These are phyloP conservation scores for Echinochloa phyllopogon DNA, from an alignment of 176 grass and related monocot species.

Conservation along the genomic window DNA sequence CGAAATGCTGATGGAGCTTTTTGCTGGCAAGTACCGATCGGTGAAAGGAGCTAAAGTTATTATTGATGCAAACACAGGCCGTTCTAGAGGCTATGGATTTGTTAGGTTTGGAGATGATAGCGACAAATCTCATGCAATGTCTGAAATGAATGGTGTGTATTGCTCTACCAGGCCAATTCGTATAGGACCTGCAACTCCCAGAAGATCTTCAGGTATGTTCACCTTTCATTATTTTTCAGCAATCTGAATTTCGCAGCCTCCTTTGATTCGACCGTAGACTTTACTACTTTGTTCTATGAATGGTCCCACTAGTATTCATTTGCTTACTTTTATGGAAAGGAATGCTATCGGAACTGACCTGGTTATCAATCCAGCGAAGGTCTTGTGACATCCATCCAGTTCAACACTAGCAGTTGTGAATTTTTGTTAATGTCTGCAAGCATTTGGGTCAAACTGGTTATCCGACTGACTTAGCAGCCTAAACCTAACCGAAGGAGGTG, in stretches of 20 bases:
- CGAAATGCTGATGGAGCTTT: conserved; percentile 61
- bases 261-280: conserved; percentile 12
- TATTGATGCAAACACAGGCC: conserved; percentile 72
- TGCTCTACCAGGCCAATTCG: conserved; percentile 70
- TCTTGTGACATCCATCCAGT: background rate
- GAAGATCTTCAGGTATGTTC: conserved; percentile 62
- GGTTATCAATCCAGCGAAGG: background rate
- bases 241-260: background rate
- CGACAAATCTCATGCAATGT: conserved; percentile 61
- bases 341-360: background rate
- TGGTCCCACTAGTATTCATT: background rate
- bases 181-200: conserved; percentile 69
- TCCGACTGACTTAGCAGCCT: background rate
- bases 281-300: background rate
- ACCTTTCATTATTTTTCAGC: conserved; percentile 11
- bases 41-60: conserved; percentile 77
- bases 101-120: conserved; percentile 70
- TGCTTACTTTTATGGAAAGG: background rate
- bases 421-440: conserved; percentile 14
- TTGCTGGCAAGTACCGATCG: conserved; percentile 58
- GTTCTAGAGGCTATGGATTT: conserved; percentile 75
- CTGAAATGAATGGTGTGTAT: conserved; percentile 74
- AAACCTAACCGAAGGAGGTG: background rate
- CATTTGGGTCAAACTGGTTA: background rate
- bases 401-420: background rate